phyloP scores from a whole-genome alignment of 1,139 yeast genomes.

The Saccharomyces hybrid region DNA sequence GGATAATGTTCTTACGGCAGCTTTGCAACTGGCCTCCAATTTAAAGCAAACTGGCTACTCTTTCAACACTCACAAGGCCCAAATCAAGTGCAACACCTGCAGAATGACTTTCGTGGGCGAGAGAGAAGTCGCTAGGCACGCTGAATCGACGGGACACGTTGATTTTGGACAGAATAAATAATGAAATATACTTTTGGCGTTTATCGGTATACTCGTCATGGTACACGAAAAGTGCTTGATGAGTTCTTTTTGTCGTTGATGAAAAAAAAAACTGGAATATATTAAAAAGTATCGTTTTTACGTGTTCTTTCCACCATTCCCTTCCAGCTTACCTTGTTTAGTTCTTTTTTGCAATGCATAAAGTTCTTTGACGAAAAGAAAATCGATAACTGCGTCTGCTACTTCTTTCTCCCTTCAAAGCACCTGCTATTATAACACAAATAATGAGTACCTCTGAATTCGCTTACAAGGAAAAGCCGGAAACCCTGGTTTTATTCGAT shows the following conservation, averaged over 20 bases:
- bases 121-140: conserved; percentile 60
- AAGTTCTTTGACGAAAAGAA: not conserved
- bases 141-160: conserved; percentile 53
- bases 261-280: conserved; percentile 2
- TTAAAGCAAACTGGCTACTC: conserved; percentile 51
- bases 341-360: not conserved
- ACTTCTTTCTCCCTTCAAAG: not conserved
- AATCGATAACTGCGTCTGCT: not conserved
- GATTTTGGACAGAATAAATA: conserved; percentile 48
- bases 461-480: conserved; percentile 36
- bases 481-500: conserved; percentile 71
- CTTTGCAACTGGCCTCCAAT: conserved; percentile 38
- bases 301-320: not conserved
- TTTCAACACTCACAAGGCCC: conserved; percentile 59
- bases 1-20: conserved; percentile 34
- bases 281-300: not conserved
- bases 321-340: not conserved
- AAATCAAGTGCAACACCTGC: conserved; percentile 54
- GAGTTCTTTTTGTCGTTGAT: conserved; percentile 3
- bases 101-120: conserved; percentile 52
- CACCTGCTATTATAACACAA: not conserved
- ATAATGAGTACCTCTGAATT: conserved; percentile 34
- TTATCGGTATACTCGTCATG: not conserved
- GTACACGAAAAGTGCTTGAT: conserved; percentile 2
- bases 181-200: not conserved